Conservation (phyloP, 495 filamentous ascomycete genomes). For the Penicillium antarcticum region DNA sequence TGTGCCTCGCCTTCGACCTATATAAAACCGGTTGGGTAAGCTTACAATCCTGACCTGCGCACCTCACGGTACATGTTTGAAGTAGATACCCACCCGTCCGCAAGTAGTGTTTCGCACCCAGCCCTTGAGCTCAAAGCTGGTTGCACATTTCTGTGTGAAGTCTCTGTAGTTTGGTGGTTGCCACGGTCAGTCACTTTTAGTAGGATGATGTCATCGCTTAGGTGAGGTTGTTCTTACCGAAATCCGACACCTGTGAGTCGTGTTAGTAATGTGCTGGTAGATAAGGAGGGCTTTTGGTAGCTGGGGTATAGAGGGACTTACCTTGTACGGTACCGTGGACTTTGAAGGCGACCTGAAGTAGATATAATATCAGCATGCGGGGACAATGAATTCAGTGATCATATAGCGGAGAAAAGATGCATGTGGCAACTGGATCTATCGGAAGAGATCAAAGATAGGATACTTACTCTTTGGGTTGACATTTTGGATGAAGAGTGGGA, state of each 20-base stretch:
- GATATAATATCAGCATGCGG: background rate
- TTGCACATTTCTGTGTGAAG: slow-evolving; percentile 69
- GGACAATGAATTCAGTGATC: background rate
- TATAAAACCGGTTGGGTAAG: background rate
- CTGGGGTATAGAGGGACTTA: slow-evolving; percentile 8
- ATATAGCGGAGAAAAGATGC: too few relatives aligned
- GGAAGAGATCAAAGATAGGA: background rate
- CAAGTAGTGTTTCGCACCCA: slow-evolving; percentile 75
- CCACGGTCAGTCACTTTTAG: background rate
- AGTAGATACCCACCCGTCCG: slow-evolving; percentile 52
- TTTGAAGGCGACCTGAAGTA: slow-evolving; percentile 45
- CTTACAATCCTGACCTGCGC: background rate
- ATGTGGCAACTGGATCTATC: background rate
- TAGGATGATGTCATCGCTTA: slow-evolving; percentile 18
- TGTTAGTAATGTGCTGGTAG: slow-evolving; percentile 5
- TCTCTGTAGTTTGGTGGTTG: slow-evolving; percentile 41
- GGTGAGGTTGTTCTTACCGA: slow-evolving; percentile 44
- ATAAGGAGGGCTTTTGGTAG: too few relatives aligned
- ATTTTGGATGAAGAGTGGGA: slow-evolving; percentile 5
- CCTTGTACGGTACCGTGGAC: slow-evolving; percentile 54
- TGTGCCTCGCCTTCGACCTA: slow-evolving; percentile 93
- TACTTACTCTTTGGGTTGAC: slow-evolving; percentile 17
- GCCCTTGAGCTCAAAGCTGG: slow-evolving; percentile 63
- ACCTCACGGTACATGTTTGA: background rate
- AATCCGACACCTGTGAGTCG: slow-evolving; percentile 61